These are phyloP conservation scores for Dovyalis caffra DNA, from an alignment of 345 rosid species.

Conservation along the genomic window DNA sequence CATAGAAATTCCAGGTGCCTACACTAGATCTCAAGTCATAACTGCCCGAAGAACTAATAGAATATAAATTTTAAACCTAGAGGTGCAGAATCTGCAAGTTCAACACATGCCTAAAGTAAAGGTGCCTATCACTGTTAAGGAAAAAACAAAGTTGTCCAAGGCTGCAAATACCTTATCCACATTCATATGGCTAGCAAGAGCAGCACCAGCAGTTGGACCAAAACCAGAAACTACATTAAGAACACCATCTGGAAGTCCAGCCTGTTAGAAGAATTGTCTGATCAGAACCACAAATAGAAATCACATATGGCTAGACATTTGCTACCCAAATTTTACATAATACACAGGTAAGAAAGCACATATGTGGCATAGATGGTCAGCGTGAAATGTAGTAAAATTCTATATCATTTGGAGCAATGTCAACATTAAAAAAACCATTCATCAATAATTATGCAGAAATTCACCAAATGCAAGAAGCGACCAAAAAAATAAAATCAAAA, in stretches of 20 bases:
- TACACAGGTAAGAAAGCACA: background rate
- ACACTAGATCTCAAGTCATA: background rate
- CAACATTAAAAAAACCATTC: background rate
- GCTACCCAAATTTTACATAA: background rate
- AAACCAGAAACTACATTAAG: constrained; percentile 81
- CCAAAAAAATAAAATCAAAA: constrained; percentile 7
- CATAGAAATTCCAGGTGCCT: background rate
- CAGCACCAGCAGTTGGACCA: constrained; percentile 88
- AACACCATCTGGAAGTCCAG: constrained; percentile 94
- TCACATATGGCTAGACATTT: background rate
- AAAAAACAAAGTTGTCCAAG: background rate
- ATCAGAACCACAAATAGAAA: constrained; percentile 6
- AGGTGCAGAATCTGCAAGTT: background rate
- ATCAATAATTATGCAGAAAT: background rate
- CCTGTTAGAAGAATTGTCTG: constrained; percentile 38
- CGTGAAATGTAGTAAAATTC: no score
- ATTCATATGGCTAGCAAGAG: constrained; percentile 87
- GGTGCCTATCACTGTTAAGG: background rate
- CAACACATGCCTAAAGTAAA: background rate
- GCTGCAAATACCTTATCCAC: constrained; percentile 68
- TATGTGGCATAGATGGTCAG: background rate
- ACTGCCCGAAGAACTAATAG: background rate
- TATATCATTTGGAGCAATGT: background rate
- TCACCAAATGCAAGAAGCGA: background rate
- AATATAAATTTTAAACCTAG: background rate